Conservation (phyloP, 495 filamentous ascomycete genomes). For the Eremomyces bilateralis region DNA sequence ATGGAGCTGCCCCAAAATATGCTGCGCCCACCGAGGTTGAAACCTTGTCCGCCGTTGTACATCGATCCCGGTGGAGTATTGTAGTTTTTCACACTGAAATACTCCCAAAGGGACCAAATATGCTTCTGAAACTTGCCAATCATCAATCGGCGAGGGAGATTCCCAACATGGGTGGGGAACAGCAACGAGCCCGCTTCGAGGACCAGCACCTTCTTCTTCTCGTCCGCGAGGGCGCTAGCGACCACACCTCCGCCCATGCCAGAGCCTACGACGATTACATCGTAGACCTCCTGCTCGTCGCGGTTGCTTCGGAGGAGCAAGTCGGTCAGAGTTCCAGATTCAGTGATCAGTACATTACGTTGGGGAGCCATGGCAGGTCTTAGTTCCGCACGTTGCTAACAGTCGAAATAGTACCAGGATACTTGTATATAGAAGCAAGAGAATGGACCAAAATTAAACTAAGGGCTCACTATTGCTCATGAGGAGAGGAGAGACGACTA, state of each 20-base stretch:
- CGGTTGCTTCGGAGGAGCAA: neutral
- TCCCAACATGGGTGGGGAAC: slow-evolving; percentile 1
- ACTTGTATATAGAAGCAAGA: no score
- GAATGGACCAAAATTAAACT: no score
- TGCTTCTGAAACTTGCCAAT: slow-evolving; percentile 1
- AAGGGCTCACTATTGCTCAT: no score
- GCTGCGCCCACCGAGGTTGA: slow-evolving; percentile 1
- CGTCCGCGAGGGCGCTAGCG: neutral
- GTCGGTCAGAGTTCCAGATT: neutral
- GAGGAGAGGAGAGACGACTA: no score
- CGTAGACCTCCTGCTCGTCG: neutral
- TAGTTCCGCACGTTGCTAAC: no score
- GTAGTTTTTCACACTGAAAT: slow-evolving; percentile 1
- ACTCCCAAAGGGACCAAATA: neutral
- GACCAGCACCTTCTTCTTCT: neutral
- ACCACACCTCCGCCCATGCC: slow-evolving; percentile 1
- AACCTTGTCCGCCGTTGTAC: neutral
- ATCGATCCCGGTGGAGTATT: neutral
- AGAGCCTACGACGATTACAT: neutral
- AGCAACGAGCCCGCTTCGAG: neutral
- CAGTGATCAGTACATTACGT: no score
- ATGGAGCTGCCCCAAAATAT: slow-evolving; percentile 1
- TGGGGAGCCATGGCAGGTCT: no score
- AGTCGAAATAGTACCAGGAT: no score
- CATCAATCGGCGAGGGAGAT: neutral